phyloP scores from a whole-genome alignment of 768 basidiomycete species.

The Boletus pseudo-olivaceus region DNA sequence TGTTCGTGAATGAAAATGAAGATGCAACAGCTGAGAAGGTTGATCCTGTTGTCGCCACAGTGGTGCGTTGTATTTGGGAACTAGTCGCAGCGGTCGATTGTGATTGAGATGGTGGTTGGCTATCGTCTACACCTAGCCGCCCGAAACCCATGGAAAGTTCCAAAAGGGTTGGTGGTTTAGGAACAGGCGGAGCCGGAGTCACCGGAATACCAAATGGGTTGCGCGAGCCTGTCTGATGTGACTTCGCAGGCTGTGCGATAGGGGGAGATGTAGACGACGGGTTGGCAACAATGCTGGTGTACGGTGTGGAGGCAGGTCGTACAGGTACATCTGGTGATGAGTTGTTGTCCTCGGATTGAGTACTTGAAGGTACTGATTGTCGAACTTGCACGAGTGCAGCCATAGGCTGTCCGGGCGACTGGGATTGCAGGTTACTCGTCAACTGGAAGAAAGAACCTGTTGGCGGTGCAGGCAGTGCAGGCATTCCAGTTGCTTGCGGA shows the following conservation, averaged over 20 bases:
- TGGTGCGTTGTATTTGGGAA: slow-evolving; percentile 24
- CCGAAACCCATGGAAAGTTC: slow-evolving; percentile 62
- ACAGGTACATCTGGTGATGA: slow-evolving; percentile 35
- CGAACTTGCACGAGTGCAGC: slow-evolving; percentile 7
- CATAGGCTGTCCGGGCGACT: slow-evolving; percentile 7
- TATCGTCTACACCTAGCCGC: slow-evolving; percentile 19
- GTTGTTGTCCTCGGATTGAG: slow-evolving; percentile 4
- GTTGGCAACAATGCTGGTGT: slow-evolving; percentile 37
- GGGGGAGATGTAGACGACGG: slow-evolving; percentile 38
- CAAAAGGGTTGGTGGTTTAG: slow-evolving; percentile 76
- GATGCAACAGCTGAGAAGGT: slow-evolving; percentile 71
- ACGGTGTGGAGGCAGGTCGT: slow-evolving; percentile 73
- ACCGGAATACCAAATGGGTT: slow-evolving; percentile 90
- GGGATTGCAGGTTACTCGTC: slow-evolving; percentile 12
- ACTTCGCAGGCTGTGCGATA: slow-evolving; percentile 60
- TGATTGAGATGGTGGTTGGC: slow-evolving; percentile 29
- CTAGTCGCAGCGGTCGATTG: slow-evolving; percentile 33
- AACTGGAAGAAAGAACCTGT: slow-evolving; percentile 9
- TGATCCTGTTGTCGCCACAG: slow-evolving; percentile 30
- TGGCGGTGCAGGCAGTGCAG: slow-evolving; percentile 16
- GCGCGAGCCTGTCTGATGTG: slow-evolving; percentile 90
- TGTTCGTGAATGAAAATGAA: slow-evolving; percentile 53
- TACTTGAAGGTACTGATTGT: slow-evolving; percentile 5
- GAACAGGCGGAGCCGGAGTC: slow-evolving; percentile 58
- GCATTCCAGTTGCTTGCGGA: slow-evolving; percentile 60